Percentiles rank a stretch among this genome's conserved stretches.
These are phyloP conservation scores for Psilocybe tampanensis DNA, from an alignment of 768 basidiomycete species.

Conservation along the genomic window DNA sequence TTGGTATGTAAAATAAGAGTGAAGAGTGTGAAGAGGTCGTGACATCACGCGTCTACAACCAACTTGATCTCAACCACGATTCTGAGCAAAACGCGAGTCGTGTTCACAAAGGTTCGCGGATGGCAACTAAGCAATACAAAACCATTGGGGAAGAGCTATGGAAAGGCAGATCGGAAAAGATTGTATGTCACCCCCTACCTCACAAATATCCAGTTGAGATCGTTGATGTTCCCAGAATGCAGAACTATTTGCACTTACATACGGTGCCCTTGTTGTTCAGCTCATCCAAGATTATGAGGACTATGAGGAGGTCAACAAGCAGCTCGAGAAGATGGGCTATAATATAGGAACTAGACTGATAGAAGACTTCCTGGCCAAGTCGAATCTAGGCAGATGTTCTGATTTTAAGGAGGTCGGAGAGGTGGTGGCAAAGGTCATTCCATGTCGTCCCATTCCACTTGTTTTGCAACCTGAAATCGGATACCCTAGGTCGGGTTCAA, in stretches of 20 bases:
- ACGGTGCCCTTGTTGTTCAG: slow-evolving; percentile 97
- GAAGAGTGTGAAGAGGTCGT: too few species aligned
- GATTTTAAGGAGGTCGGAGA: slow-evolving; percentile 97
- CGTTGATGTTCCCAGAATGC: slow-evolving; percentile 69
- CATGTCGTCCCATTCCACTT: not conserved
- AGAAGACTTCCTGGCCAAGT: slow-evolving; percentile 95
- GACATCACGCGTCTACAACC: slow-evolving; percentile 28
- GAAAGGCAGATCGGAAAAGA: slow-evolving; percentile 94
- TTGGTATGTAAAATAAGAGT: too few species aligned
- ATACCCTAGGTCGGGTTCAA: slow-evolving; percentile 89
- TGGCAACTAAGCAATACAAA: slow-evolving; percentile 87
- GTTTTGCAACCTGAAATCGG: not conserved
- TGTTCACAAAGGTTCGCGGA: slow-evolving; percentile 26
- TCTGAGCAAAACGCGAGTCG: slow-evolving; percentile 3
- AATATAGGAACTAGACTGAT: slow-evolving; percentile 96
- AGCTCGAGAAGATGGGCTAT: slow-evolving; percentile 99
- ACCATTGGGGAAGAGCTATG: slow-evolving; percentile 92
- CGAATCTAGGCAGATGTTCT: slow-evolving; percentile 85
- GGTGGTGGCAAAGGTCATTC: slow-evolving; percentile 85
- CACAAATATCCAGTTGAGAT: slow-evolving; percentile 12
- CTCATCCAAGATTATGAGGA: slow-evolving; percentile 99
- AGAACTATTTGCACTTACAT: slow-evolving; percentile 95
- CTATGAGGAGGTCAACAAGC: slow-evolving; percentile 92
- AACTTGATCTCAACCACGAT: slow-evolving; percentile 5
- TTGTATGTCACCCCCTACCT: slow-evolving; percentile 57